Evolutionary conservation across 1,284 basidiomycete species (phyloP), one percentile per base, ranked within the genome.

Genomic region (Ustilago curta): DNA sequence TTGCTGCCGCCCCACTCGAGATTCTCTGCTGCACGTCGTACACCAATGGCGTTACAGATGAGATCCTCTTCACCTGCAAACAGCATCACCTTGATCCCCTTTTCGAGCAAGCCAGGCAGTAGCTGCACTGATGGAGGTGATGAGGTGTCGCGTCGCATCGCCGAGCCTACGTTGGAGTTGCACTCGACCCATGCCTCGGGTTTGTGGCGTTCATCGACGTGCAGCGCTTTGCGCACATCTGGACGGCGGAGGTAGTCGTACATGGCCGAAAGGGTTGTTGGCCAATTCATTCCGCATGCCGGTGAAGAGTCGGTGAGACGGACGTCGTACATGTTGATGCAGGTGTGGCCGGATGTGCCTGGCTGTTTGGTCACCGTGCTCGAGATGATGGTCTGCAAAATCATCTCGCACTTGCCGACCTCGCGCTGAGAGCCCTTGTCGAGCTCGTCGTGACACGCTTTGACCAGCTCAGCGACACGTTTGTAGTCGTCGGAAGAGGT

Each of bases 221-320:
- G 95, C 5, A 99, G 86, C 0, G 95, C 92, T 1, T 77, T 79
- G 16, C 94, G 88, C 50, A 99, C 96, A 72, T 96, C 94, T 11
- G 86, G 78, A 14, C 92, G 90, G 91, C 95, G 80, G 8, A 99
- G 89, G 83, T 95, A 97, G 4, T 87, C 86, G 44, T 91, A 91
- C 40, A 97, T 88, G 50, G 91, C 90, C 9, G 88, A 85, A 25
- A 99, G 89, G 75, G 94, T 93, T n/a, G 91, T 91, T 4, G 96
- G 96, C 96, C 96, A 99, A 85, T 96, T 96, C 93, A 98, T 93
- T 1, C 96, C 96, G 85, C 96, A 99, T 3, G 90, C 91, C n/a
- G 95, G 95, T 49, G 85, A 87, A 14, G 88, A 88, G 84, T 99
- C 97, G 59, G 91, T 90, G 29, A 93, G 87, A 35, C 97, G 91